Conservation (phyloP, 2,329 filamentous ascomycete genomes). For the Fusarium chaquense region DNA sequence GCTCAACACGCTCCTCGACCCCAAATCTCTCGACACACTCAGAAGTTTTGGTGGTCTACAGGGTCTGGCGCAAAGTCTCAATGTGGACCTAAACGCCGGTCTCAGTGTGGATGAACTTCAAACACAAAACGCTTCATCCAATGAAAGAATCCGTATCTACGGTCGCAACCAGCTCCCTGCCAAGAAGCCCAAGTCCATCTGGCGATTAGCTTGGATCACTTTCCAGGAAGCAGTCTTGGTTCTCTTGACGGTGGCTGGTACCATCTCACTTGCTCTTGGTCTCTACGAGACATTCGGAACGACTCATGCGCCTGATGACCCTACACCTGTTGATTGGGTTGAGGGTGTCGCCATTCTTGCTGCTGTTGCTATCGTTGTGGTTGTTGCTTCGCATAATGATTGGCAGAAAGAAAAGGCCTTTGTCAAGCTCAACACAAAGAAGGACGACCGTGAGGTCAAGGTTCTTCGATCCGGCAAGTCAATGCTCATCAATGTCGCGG, state of each 20-base stretch:
- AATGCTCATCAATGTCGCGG: conserved; percentile 17
- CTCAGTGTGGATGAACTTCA: conserved; percentile 24
- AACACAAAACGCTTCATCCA: conserved; percentile 1
- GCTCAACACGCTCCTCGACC: conserved; percentile 15
- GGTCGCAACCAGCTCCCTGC: conserved; percentile 15
- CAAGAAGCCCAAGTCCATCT: conserved; percentile 28
- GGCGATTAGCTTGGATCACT: conserved; percentile 24
- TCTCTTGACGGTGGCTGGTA: conserved; percentile 24
- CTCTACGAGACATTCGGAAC: conserved; percentile 24
- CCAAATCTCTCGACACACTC: conserved; percentile 21
- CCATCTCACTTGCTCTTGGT: conserved; percentile 19
- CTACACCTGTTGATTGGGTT: conserved; percentile 28
- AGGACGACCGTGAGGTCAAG: conserved; percentile 33
- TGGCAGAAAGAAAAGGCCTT: conserved; percentile 32
- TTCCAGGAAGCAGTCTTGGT: conserved; percentile 27
- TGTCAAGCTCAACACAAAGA: conserved; percentile 30
- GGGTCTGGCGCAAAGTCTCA: conserved; percentile 14
- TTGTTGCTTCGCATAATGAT: conserved; percentile 28
- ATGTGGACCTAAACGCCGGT: conserved; percentile 19
- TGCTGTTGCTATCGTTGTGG: conserved; percentile 20
- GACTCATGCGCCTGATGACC: conserved; percentile 7
- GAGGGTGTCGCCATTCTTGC: conserved; percentile 27
- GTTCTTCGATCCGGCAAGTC: conserved; percentile 25
- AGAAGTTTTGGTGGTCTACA: conserved; percentile 10
- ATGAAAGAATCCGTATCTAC: conserved; percentile 7